These are phyloP conservation scores for Fusarium agapanthi DNA, from an alignment of 2,329 filamentous ascomycete genomes.

Conservation along the genomic window DNA sequence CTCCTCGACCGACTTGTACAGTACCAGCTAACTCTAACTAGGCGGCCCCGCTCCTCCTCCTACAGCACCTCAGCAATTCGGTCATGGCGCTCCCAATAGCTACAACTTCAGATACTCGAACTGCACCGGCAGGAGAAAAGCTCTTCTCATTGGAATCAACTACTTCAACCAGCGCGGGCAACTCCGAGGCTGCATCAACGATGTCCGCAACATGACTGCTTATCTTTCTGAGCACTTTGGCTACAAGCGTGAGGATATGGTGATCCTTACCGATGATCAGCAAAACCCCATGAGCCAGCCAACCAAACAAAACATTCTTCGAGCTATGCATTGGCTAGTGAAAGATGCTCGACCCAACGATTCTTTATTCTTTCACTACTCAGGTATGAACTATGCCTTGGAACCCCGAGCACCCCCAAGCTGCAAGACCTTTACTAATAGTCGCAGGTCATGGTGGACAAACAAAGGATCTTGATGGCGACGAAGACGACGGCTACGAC, in stretches of 20 bases:
- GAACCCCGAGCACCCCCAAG: not conserved
- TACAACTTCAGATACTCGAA: constrained; percentile 93
- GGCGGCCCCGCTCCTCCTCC: constrained; percentile 72
- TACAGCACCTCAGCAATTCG: constrained; percentile 74
- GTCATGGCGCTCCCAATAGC: constrained; percentile 78
- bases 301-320: constrained; percentile 92
- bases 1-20: not conserved
- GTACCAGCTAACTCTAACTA: constrained; percentile 26
- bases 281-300: constrained; percentile 98
- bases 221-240: constrained; percentile 90
- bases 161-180: constrained; percentile 94
- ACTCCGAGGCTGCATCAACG: constrained; percentile 93
- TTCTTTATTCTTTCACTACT: constrained; percentile 97
- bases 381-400: constrained; percentile 65
- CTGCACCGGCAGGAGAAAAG: constrained; percentile 89
- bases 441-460: constrained; percentile 78
- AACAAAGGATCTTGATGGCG: constrained; percentile 79
- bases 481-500: constrained; percentile 83
- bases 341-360: constrained; percentile 93
- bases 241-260: constrained; percentile 96
- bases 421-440: constrained; percentile 5
- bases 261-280: constrained; percentile 94
- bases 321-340: constrained; percentile 97
- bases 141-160: constrained; percentile 92
- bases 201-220: constrained; percentile 95